Evolutionary conservation across 164 flowering plant genomes (phyloP), one percentile per base, ranked within the genome.

Genomic region (Tetrastigma voinierianum): DNA sequence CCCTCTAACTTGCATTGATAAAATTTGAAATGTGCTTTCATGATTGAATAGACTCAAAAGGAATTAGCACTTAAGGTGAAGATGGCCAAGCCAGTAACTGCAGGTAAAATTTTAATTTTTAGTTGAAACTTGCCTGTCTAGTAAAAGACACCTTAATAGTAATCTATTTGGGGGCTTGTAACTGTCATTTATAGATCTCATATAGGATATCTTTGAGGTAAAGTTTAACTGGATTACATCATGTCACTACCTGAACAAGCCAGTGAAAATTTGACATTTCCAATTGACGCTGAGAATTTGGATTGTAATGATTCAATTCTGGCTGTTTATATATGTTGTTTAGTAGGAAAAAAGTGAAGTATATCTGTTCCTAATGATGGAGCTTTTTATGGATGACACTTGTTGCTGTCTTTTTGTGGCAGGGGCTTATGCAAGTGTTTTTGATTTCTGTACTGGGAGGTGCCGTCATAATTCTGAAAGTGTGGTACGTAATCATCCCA

Each of bases 401-500:
- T 57, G 10, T 16, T n/a, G n/a, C 9, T 15, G 10, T 52, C 17
- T 53, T 47, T 18, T 43, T 52, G 54, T 78, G 54, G 54, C 86
- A 95, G 99, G 97, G 73, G 90, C 86, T 45, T 96, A 88, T 76
- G 62, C 79, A 45, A 88, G 83, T 77, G 86, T 86, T 13, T 90
- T 96, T 84, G 96, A 96, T 70, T 96, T 76, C 65, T 96, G 98
- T 82, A 81, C 85, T 79, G 99, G 98, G 73, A 87, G 96, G 71
- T 96, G 99, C 70, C 90, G 97, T 53, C 97, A 96, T 81, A 93
- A 82, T 76, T 93, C 99, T 64, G 97, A 89, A 66, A 93, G 99
- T 72, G 97, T 96, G 86, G 99, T 95, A 81, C 72, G 80, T 66
- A 59, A 65, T 57, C n/a, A 46, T 74, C 19, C 49, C 61, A 59